These are phyloP conservation scores for Angophora floribunda DNA, from an alignment of 345 rosid genomes.

Conservation along the genomic window DNA sequence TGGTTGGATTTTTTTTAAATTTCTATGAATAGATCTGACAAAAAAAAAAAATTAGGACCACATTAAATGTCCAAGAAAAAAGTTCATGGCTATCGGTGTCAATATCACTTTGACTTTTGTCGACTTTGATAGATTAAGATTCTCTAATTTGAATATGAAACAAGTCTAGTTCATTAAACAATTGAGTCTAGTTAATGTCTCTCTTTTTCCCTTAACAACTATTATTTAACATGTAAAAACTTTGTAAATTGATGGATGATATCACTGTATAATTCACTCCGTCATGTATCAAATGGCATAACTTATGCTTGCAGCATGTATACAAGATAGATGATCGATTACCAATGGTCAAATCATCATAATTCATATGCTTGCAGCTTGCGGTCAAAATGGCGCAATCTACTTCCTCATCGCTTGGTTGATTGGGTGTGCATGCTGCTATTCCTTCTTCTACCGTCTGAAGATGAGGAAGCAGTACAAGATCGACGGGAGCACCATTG, in stretches of 20 bases:
- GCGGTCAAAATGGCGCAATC: conserved; percentile 11
- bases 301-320: background rate
- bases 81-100: too few species aligned
- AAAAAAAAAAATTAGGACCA: background rate
- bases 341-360: too few species aligned
- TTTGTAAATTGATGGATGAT: background rate
- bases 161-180: background rate
- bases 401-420: conserved; percentile 1
- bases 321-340: too few species aligned
- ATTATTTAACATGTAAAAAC: background rate
- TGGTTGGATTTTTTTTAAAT: background rate
- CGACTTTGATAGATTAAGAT: background rate
- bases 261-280: background rate
- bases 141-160: background rate
- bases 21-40: background rate
- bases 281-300: background rate
- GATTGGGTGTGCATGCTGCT: conserved; percentile 7
- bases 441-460: conserved; percentile 9
- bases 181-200: background rate
- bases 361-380: conserved; percentile 5
- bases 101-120: background rate
- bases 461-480: conserved; percentile 24
- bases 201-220: background rate
- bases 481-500: background rate
- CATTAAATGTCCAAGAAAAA: too few species aligned